Conservation (phyloP, 2,329 filamentous ascomycete species). For the Torrubiella hemipterigena region DNA sequence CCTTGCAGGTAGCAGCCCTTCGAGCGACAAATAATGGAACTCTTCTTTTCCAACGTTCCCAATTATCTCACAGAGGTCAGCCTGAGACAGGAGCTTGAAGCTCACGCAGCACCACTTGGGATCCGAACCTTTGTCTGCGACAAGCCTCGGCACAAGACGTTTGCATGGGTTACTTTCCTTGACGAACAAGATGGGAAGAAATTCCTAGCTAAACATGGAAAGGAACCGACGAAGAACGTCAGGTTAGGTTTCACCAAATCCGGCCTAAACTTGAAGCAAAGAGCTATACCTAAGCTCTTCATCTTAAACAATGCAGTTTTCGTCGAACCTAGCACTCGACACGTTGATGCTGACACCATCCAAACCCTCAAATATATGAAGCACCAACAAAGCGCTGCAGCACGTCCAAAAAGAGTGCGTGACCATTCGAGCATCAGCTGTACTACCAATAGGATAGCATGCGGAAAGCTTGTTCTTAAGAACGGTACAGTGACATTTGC, state of each 20-base stretch:
- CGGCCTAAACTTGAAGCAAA: background rate
- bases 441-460: no score
- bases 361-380: no score
- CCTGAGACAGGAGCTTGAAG: slow-evolving; percentile 25
- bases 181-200: slow-evolving; percentile 20
- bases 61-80: slow-evolving; percentile 21
- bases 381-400: no score
- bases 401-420: no score
- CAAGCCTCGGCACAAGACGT: slow-evolving; percentile 21
- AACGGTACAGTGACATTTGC: no score
- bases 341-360: background rate
- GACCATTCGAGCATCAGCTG: no score
- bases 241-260: no score
- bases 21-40: no score
- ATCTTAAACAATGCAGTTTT: slow-evolving; percentile 7
- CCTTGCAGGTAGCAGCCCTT: no score
- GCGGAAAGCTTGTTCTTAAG: no score
- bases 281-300: background rate
- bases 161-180: slow-evolving; percentile 32
- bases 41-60: slow-evolving; percentile 31
- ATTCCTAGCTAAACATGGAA: slow-evolving; percentile 28
- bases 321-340: background rate
- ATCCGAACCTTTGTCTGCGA: slow-evolving; percentile 31
- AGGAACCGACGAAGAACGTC: no score
- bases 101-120: slow-evolving; percentile 24